Percentiles rank a stretch among this genome's conserved stretches.
Evolutionary conservation across 805 yeast species (phyloP).

Genomic region (Maudiozyma turicensis): DNA sequence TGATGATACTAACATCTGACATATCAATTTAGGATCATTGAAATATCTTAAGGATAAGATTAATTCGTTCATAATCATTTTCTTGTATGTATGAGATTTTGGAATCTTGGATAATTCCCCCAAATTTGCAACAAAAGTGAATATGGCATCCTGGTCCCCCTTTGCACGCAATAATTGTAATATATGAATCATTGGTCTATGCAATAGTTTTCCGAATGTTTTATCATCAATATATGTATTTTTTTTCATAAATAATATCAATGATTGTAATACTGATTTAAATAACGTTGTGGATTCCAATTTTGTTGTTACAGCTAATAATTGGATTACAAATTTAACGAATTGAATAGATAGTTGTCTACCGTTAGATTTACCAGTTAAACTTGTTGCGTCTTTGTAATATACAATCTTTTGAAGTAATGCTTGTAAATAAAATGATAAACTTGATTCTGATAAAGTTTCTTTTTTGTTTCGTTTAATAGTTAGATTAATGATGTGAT

Average conservation of each 20-base stretch:
- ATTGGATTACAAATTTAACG: constrained; percentile 15
- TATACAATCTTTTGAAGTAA: constrained; percentile 14
- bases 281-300: constrained; percentile 18
- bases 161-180: constrained; percentile 9
- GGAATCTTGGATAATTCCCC: constrained; percentile 5
- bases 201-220: neutral
- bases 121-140: constrained; percentile 13
- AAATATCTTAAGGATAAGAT: constrained; percentile 16
- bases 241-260: constrained; percentile 5
- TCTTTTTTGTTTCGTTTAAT: constrained; percentile 10
- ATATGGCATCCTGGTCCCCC: constrained; percentile 20
- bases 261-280: constrained; percentile 9
- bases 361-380: neutral
- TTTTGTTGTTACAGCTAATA: constrained; percentile 13
- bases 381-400: neutral
- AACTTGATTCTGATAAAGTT: constrained; percentile 4
- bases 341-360: constrained; percentile 3
- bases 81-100: constrained; percentile 11
- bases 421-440: constrained; percentile 15
- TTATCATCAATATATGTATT: neutral
- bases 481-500: constrained; percentile 9
- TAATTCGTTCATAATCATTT: constrained; percentile 15
- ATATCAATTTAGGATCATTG: constrained; percentile 22
- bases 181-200: constrained; percentile 4
- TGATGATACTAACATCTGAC: constrained; percentile 17